Percentiles rank a stretch among this genome's conserved stretches.
phyloP scores from a whole-genome alignment of 805 yeast species.

The Vanderwaltozyma yarrowii region DNA sequence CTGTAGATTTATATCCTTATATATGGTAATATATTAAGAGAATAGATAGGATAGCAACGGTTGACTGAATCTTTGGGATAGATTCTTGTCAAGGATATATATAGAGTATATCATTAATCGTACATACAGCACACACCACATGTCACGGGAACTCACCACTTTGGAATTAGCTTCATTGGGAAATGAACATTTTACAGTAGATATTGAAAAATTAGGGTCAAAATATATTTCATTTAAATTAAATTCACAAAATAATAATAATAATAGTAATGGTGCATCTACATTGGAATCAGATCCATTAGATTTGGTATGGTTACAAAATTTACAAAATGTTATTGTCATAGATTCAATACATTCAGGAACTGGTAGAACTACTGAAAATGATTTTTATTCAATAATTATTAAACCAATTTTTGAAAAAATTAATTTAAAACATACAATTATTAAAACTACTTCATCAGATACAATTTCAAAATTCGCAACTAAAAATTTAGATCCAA shows the following conservation, averaged over 20 bases:
- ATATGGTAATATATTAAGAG: too few relatives aligned
- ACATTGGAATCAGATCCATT: too few relatives aligned
- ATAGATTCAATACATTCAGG: slow-evolving; percentile 33
- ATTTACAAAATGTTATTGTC: slow-evolving; percentile 14
- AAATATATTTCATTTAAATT: slow-evolving; percentile 7
- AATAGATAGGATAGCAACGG: too few relatives aligned
- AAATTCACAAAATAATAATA: neutral
- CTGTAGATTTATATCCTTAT: too few relatives aligned
- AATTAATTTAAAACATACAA: slow-evolving; percentile 30
- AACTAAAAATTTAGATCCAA: slow-evolving; percentile 11
- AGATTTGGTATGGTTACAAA: neutral
- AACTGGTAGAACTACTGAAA: slow-evolving; percentile 23
- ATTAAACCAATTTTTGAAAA: slow-evolving; percentile 38
- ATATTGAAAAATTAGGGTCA: slow-evolving; percentile 9
- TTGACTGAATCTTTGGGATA: too few relatives aligned
- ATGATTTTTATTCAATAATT: slow-evolving; percentile 34
- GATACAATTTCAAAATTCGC: slow-evolving; percentile 36
- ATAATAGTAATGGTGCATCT: neutral
- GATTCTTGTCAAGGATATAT: too few relatives aligned
- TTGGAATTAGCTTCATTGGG: too few relatives aligned
- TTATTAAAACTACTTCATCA: slow-evolving; percentile 34
- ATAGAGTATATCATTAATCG: too few relatives aligned
- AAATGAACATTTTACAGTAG: too few relatives aligned
- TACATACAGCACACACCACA: too few relatives aligned
- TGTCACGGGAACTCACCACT: too few relatives aligned